Base-by-base conservation (phyloP, 2,329 filamentous ascomycete species). In the Colletotrichum cuscutae region DNA sequence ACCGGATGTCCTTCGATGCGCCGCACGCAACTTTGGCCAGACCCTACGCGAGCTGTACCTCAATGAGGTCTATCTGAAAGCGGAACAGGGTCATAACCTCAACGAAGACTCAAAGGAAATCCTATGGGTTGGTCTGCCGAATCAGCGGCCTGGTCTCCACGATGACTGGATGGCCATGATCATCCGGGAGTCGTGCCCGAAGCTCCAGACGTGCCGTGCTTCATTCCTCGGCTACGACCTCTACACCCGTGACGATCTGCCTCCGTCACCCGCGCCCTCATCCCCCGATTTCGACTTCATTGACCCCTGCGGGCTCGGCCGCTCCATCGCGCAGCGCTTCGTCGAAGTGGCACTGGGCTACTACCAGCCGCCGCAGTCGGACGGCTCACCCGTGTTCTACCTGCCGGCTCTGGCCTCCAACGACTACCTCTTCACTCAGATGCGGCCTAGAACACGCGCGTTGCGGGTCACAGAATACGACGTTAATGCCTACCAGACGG, bases 71-170 rank as follows among this genome's bases (percentile, higher is more conserved):
- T 86, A 84, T 69, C 80, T 87, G 57, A 86, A 86, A 77, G 81
- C 79, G 8, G 78, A 82, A 49, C 82, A 84, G 69, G 78, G 79
- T n/a, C 66, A 74, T 53, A 76, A 80, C 49, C 79, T 57, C 70
- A 82, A 83, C 66, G 73, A 79, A 19, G 79, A 82, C 65, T 77
- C 77, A 1, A 78, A 77, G 62, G 79, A 81, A 71, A 77, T 81
- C 6, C 80, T 87, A 24, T 87, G 86, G 86, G 78, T 87, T 59
- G 86, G 86, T 15, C 60, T 86, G 11, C 85, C 85, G 7, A 86
- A 86, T 71, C 77, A 80, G 46, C 80, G 81, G 0, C 85, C 85
- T 0, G 74, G 74, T 4, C 76, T 79, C 15, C 78, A 83, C 42
- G 80, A 82, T 64, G 75, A 77, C 19, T 87, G 85, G 85, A 78